Base-by-base conservation (phyloP, 2,329 filamentous ascomycete species). In the Alternaria incomplexa region DNA sequence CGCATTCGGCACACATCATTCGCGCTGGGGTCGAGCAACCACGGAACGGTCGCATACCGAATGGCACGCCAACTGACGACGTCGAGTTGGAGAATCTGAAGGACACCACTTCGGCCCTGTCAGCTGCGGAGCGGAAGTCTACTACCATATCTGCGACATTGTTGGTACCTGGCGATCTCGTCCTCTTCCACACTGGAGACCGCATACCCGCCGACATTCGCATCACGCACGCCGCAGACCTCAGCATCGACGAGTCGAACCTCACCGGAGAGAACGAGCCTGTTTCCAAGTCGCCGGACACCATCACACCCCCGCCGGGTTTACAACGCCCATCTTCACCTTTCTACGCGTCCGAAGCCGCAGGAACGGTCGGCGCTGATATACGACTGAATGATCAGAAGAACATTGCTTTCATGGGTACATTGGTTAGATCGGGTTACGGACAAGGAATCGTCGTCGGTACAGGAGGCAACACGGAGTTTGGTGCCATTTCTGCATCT, bases 361-460 rank as follows among this genome's bases (percentile, higher is more conserved):
- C 83, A 64, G 87, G 86, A 10, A 87, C 83, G 51, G 88, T 86
- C 68, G 88, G 85, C 64, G 88, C 87, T 26, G 90, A 91, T 68
- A 87, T 92, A 47, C 86, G 88, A 52, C 82, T 91, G 54, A 92
- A 91, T 65, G 90, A 91, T 57, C 88, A 90, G 71, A 92, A 91
- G 73, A 98, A 99, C 74, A 94, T 99, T 77, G 96, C 94, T 3
- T 98, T 97, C 79, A 98, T 99, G 94, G 96, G 96, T 26, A 99
- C 96, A 3, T 81, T 99, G 68, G 93, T 99, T 32, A 93, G 95
- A 69, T 97, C 95, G 36, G 96, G 96, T 11, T 91, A 99, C 74
- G 96, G 96, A 0, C 94, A 97, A 79, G 96, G 96, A 46, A 90
- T 99, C 69, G 96, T 99, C n/a, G 96, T 97, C 78, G 93, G 94